Base-by-base conservation (phyloP, 1,284 basidiomycete genomes). In the Tilletia caries region DNA sequence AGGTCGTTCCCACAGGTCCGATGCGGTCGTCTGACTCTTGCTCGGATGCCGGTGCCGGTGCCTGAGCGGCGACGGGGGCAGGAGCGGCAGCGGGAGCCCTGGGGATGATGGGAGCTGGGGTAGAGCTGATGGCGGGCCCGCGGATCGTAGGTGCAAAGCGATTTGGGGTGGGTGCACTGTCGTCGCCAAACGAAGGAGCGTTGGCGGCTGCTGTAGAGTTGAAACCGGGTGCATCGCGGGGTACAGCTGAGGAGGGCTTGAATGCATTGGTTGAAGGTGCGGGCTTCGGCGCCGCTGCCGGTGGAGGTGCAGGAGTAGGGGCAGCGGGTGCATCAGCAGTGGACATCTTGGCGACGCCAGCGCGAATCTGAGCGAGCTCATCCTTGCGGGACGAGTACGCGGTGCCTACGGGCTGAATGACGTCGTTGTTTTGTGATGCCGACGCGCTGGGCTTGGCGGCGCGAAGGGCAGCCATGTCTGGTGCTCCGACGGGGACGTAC, bases 401-500 rank as follows among this genome's bases (percentile, higher is more conserved):
- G 12, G 79, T 74, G 18, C 81, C 81, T 12, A 80, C 78, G 12
- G 81, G 79, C 1, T 69, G 71, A 64, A 81, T 80, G 25, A 73
- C 70, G 58, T 82, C 80, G 54, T 70, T 54, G 37, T 50, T 50
- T 6, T 8, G 20, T 13, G 48, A 50, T 50, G 48, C 12, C 13
- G 48, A 41, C 15, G 37, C 15, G 37, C 37, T 41, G 37, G 37
- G 48, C 0, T 77, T 76, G 1, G 77, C 76, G 10, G 65, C 23
- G 50, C 79, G 80, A 73, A 82, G 71, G 1, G 71, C 76, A n/a
- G 65, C 73, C 66, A 82, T 81, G 66, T 82, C 81, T 0, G 81
- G 81, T 29, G 78, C 77, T 41, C 81, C 81, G 25, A 83, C 72
- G 3, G 80, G 81, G 73, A 80, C 76, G 72, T 83, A 79, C 44